Evolutionary conservation across 2,329 filamentous ascomycete genomes (phyloP).

Genomic region (Coniochaeta sp.): DNA sequence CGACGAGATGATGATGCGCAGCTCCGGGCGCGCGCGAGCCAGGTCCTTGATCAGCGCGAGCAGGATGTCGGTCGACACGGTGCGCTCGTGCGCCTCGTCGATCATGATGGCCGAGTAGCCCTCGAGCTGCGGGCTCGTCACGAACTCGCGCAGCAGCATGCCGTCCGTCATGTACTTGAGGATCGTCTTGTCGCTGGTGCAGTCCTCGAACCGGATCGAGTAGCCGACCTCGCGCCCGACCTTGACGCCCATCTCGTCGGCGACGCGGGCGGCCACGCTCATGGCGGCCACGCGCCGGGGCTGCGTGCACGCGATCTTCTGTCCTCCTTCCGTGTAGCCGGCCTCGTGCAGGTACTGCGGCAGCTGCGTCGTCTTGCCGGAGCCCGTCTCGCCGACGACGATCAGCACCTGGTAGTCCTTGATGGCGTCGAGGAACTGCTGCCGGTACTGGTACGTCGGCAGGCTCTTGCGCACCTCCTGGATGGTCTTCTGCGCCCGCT

Average conservation of each 20-base stretch:
- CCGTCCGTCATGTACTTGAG: constrained; percentile 98
- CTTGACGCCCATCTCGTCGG: constrained; percentile 86
- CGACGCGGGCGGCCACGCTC: constrained; percentile 93
- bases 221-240: constrained; percentile 92
- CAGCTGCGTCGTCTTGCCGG: constrained; percentile 91
- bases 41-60: constrained; percentile 86
- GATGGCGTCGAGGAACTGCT: constrained; percentile 82
- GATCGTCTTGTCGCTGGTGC: constrained; percentile 82
- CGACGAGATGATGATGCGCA: constrained; percentile 87
- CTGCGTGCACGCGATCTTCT: constrained; percentile 89
- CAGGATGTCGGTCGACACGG: constrained; percentile 83
- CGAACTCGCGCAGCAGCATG: constrained; percentile 83
- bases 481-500: constrained; percentile 80
- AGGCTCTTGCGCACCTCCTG: constrained; percentile 86
- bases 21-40: constrained; percentile 70
- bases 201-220: constrained; percentile 89
- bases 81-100: constrained; percentile 94
- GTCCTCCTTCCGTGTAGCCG: constrained; percentile 74
- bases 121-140: constrained; percentile 78
- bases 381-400: constrained; percentile 90
- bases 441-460: constrained; percentile 82
- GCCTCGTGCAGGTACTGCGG: constrained; percentile 91
- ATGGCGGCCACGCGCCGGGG: constrained; percentile 93
- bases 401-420: constrained; percentile 80
- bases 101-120: constrained; percentile 90